Evolutionary conservation across 2,329 filamentous ascomycete genomes (phyloP), one percentile per base, ranked within the genome.

Genomic region (Ceratocystis huliohia): DNA sequence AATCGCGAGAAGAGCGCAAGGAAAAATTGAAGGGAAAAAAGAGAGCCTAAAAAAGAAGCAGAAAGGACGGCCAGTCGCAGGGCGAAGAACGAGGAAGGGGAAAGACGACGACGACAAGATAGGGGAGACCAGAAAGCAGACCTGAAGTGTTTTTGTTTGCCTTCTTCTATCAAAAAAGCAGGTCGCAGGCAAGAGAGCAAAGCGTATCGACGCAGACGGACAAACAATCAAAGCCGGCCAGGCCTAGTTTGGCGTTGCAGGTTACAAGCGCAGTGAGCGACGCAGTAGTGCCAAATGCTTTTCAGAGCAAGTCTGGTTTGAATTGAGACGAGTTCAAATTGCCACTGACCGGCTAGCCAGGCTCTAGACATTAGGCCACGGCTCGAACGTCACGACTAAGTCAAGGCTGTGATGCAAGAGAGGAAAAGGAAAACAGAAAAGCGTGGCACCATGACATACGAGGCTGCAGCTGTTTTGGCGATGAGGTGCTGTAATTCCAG

Each of bases 121-220:
- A 28, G 25, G 4, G 20, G 45, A 20, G 57, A 37, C 61, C 61
- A 46, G 28, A n/a, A 50, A 28, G 48, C 33, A 62, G 44, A 15
- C 37, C 37, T 41, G 37, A 15, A 41, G 13, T 41, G 10, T 41
- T 15, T 41, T 41, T 41, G 3, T 41, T 41, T 41, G 10, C 3
- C 13, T 15, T 41, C 37, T 13, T 41, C 10, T 64, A 30, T 50
- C 25, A 57, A 53, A 65, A 44, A 61, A 53, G 64, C 53, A 30
- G 46, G 53, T 13, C 41, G 50, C 59, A 17, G 37, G 48, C 5
- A 61, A 41, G 56, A 57, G 53, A 44, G 41, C 66, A 44, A 68
- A 68, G 62, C 64, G 69, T 67, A 66, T 56, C 62, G 28, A 41
- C 15, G 44, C n/a, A 61, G 20, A 22, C 22, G n/a, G 56, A 33